These are phyloP conservation scores for Leishmania tarentolae DNA, from an alignment of 208 protist species.

Conservation along the genomic window DNA sequence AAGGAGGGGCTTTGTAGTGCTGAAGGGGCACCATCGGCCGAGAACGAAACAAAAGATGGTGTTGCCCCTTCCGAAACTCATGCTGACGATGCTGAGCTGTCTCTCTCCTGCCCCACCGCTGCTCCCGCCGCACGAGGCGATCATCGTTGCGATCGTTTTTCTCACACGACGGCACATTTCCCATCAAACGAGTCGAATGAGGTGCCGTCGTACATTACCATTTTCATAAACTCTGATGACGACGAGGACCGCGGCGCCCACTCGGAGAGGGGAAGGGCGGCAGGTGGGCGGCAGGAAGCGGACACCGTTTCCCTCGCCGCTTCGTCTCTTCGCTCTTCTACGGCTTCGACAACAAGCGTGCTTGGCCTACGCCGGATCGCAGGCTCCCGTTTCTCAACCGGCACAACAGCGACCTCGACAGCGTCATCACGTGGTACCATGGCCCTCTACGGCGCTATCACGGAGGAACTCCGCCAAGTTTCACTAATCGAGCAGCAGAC, in stretches of 20 bases:
- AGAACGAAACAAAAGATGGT: background rate
- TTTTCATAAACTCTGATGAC: slow-evolving; percentile 41
- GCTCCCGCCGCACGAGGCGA: background rate
- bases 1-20: slow-evolving; percentile 4
- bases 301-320: background rate
- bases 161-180: background rate
- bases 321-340: slow-evolving; percentile 3
- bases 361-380: slow-evolving; percentile 29
- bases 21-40: background rate
- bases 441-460: slow-evolving; percentile 70
- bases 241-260: slow-evolving; percentile 13
- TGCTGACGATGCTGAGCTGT: background rate
- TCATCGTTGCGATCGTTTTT: background rate
- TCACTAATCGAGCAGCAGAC: slow-evolving; percentile 24
- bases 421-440: slow-evolving; percentile 51
- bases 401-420: slow-evolving; percentile 31
- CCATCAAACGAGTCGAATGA: background rate
- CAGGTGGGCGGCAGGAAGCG: background rate
- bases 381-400: slow-evolving; percentile 22
- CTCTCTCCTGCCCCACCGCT: background rate
- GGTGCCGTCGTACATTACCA: slow-evolving; percentile 40
- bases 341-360: slow-evolving; percentile 19
- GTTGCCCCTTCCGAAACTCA: background rate
- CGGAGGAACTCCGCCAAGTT: slow-evolving; percentile 57
- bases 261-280: background rate